Base-by-base conservation (phyloP, 169 alveolate genomes). In the Plasmodium ovale region DNA sequence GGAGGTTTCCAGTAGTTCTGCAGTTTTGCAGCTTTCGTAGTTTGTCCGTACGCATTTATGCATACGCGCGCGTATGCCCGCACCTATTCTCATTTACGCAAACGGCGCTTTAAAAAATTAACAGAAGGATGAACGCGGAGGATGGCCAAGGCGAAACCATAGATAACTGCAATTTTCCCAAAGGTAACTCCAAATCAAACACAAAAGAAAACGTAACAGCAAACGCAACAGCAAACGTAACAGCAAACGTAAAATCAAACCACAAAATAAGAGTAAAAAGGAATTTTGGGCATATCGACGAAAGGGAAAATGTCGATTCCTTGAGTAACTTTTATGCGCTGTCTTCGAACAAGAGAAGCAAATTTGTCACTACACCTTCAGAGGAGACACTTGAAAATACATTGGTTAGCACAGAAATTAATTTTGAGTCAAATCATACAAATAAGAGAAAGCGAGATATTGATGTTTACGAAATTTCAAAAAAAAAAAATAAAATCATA, bases 381-480 rank as follows among this genome's bases (percentile, higher is more conserved):
- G 27, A 44, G 14, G 37, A 39, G 16, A 44, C 0, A 49, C 27
- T n/a, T n/a, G 16, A 21, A 58, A 35, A 44, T 58, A 54, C 21
- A 49, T 16, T 37, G 12, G 39, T 58, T 29, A 21, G 21, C 14
- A 16, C n/a, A n/a, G n/a, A n/a, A n/a, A n/a, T n/a, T n/a, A 44
- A 37, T 16, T 23, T 33, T 12, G 7, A 19, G 14, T 49, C 14
- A 35, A 2, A 31, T 58, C 47, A n/a, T 27, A 73, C n/a, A 37
- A 47, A 54, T 44, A 73, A 73, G 35, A 73, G 72, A 73, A 73
- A 73, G 42, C 59, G 56, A 19, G 73, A 73, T 37, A 23, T 14
- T 39, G 39, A 59, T 73, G 6, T 33, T 31, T 2, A 37, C 25
- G 87, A 73, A 19, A 60, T 58, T n/a, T n/a, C n/a, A n/a, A n/a